Evolutionary conservation across 2,329 filamentous ascomycete species (phyloP).

Genomic region (Akanthomyces lecanii): DNA sequence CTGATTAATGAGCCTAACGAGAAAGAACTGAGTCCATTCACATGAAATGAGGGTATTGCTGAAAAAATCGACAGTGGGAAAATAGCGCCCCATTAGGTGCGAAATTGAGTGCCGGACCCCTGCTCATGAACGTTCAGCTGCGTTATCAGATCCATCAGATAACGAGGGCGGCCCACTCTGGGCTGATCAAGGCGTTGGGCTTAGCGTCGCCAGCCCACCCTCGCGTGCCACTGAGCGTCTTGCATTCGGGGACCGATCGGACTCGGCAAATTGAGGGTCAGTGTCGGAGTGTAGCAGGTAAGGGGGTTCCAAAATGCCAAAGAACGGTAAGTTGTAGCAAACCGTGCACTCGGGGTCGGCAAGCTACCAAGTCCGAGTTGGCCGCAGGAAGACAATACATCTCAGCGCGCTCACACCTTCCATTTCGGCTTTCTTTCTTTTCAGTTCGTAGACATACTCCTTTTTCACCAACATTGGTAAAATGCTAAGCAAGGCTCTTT

Average conservation of each 20-base stretch:
- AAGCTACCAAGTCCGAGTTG: not conserved
- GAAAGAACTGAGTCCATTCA: not conserved
- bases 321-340: not conserved
- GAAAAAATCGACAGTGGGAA: not conserved
- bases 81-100: not conserved
- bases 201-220: not conserved
- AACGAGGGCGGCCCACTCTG: constrained; percentile 5
- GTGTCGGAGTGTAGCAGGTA: not conserved
- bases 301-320: not conserved
- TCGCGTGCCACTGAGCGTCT: not conserved
- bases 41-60: not conserved
- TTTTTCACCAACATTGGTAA: not conserved
- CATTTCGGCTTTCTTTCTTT: not conserved
- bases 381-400: not conserved
- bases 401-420: not conserved
- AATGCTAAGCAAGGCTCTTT: constrained; percentile 28
- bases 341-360: not conserved
- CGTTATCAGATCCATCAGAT: constrained; percentile 18
- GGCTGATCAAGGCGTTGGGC: not conserved
- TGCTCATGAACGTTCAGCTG: not conserved
- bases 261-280: constrained; percentile 15
- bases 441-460: not conserved
- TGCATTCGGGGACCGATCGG: constrained; percentile 8
- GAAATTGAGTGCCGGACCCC: not conserved
- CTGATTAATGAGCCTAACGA: not conserved